phyloP scores from a whole-genome alignment of 805 yeast species.

The Trichomonascus vanleenenianus region DNA sequence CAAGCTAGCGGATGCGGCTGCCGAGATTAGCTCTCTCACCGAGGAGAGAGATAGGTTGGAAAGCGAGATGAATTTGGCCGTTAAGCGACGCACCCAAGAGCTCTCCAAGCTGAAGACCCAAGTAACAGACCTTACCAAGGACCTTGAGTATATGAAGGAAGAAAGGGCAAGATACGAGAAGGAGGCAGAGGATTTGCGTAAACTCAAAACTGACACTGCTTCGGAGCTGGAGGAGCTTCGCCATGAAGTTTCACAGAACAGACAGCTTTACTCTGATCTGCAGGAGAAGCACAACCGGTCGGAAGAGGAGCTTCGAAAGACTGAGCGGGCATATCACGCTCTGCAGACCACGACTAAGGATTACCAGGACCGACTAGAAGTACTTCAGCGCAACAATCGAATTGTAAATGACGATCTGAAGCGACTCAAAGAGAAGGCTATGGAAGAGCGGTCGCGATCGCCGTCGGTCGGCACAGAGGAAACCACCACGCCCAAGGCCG shows the following conservation, averaged over 20 bases:
- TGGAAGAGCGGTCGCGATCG: too few relatives aligned
- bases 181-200: slow-evolving; percentile 17
- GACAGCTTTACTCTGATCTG: slow-evolving; percentile 14
- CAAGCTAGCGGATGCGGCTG: slow-evolving; percentile 48
- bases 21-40: slow-evolving; percentile 39
- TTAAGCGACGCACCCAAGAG: slow-evolving; percentile 57
- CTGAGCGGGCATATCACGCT: slow-evolving; percentile 25
- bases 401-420: slow-evolving; percentile 27
- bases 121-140: slow-evolving; percentile 34
- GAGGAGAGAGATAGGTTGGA: slow-evolving; percentile 63
- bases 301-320: slow-evolving; percentile 23
- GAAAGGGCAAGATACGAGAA: slow-evolving; percentile 26
- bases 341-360: slow-evolving; percentile 31
- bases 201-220: slow-evolving; percentile 6
- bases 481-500: too few relatives aligned
- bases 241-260: slow-evolving; percentile 25
- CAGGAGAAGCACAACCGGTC: slow-evolving; percentile 19
- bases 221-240: slow-evolving; percentile 22
- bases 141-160: slow-evolving; percentile 26
- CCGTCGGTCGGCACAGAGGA: too few relatives aligned
- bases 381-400: slow-evolving; percentile 28
- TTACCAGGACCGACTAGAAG: slow-evolving; percentile 28
- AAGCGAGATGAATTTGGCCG: slow-evolving; percentile 38
- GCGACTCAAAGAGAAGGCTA: too few relatives aligned
- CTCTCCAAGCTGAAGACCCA: slow-evolving; percentile 51